Conservation (phyloP, 495 filamentous ascomycete genomes). For the Podospora conica region DNA sequence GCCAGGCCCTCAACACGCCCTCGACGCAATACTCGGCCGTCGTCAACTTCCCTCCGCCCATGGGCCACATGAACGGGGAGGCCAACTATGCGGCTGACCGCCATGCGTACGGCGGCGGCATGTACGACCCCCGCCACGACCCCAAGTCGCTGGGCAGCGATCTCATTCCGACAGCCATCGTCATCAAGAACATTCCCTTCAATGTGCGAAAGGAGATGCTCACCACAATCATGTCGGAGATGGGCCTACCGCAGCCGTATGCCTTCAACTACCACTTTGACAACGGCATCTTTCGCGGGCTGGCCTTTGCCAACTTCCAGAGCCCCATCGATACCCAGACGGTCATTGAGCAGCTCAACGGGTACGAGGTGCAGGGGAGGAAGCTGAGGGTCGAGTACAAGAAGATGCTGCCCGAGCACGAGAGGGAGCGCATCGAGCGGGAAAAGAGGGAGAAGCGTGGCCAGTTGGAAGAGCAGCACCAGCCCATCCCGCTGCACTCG, state of each 20-base stretch:
- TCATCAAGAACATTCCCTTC: constrained; percentile 99
- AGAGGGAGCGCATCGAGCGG: constrained; percentile 91
- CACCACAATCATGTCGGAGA: constrained; percentile 82
- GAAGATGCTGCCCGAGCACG: constrained; percentile 94
- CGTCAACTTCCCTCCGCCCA: constrained; percentile 19
- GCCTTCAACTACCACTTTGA: constrained; percentile 99
- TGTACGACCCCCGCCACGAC: constrained; percentile 32
- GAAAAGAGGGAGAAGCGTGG: constrained; percentile 96
- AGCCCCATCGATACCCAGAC: constrained; percentile 85
- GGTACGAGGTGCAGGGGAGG: constrained; percentile 88
- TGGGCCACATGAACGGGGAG: constrained; percentile 29
- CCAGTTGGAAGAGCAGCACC: constrained; percentile 94
- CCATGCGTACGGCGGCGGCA: constrained; percentile 23
- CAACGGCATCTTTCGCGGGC: constrained; percentile 90
- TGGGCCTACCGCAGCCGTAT: constrained; percentile 87
- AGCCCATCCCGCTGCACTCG: constrained; percentile 62
- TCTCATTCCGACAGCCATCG: constrained; percentile 94
- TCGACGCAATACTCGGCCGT: constrained; percentile 28
- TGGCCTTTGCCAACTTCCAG: constrained; percentile 98
- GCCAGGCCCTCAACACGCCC: constrained; percentile 34
- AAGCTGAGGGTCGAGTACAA: constrained; percentile 97
- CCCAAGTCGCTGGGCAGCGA: constrained; percentile 46
- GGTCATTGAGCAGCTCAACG: constrained; percentile 88
- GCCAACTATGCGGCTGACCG: constrained; percentile 23
- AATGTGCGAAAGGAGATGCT: constrained; percentile 96